phyloP scores from a whole-genome alignment of 768 basidiomycete species.

The Tephrocybe sp. region DNA sequence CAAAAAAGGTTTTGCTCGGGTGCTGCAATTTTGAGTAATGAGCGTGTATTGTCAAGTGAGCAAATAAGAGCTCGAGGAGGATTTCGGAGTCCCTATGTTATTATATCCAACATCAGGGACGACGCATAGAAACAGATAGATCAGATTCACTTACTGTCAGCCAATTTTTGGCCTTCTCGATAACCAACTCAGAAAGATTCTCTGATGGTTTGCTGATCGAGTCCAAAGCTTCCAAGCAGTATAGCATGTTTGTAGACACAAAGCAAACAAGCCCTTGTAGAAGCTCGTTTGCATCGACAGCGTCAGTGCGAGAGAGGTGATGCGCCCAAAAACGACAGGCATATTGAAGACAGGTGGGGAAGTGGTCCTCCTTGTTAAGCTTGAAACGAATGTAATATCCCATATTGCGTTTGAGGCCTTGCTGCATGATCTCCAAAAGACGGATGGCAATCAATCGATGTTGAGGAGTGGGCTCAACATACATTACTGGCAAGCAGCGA shows the following conservation, averaged over 20 bases:
- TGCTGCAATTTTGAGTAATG: background rate
- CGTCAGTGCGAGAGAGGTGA: constrained; percentile 10
- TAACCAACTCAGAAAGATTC: constrained; percentile 1
- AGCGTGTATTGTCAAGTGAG: background rate
- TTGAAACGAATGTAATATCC: constrained; percentile 17
- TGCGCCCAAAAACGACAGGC: constrained; percentile 18
- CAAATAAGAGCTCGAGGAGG: constrained; percentile 2
- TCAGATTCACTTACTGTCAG: constrained; percentile 4
- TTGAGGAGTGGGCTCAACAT: constrained; percentile 15
- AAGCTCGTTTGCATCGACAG: constrained; percentile 5
- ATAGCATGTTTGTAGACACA: constrained; percentile 11
- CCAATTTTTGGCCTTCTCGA: constrained; percentile 12
- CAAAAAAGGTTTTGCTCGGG: constrained; percentile 10
- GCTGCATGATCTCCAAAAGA: constrained; percentile 14
- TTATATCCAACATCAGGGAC: background rate
- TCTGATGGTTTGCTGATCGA: constrained; percentile 11
- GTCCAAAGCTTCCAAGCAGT: constrained; percentile 15
- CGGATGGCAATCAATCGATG: constrained; percentile 11
- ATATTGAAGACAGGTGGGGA: constrained; percentile 13
- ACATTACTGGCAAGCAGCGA: constrained; percentile 14
- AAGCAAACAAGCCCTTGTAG: constrained; percentile 4
- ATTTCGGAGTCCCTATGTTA: background rate
- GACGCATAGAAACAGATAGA: background rate
- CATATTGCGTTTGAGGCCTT: constrained; percentile 16
- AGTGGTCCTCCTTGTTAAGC: constrained; percentile 10